Conservation (phyloP, 768 basidiomycete genomes). For the Cyathus striatus region DNA sequence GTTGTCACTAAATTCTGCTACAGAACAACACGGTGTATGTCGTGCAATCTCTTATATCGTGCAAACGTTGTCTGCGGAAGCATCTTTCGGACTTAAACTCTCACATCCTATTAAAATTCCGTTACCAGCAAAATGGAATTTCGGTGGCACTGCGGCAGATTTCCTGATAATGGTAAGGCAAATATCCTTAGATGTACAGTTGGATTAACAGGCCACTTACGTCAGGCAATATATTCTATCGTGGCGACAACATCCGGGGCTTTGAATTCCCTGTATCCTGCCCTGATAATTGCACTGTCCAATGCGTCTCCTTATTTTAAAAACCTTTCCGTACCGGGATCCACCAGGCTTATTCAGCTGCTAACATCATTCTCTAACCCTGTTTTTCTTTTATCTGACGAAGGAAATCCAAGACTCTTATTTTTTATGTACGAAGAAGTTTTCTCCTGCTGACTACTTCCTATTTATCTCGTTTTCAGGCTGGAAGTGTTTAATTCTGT, state of each 20-base stretch:
- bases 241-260: slow-evolving; percentile 83
- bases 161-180: slow-evolving; percentile 80
- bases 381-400: slow-evolving; percentile 84
- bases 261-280: slow-evolving; percentile 84
- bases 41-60: slow-evolving; percentile 88
- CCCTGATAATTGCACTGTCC: slow-evolving; percentile 83
- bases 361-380: slow-evolving; percentile 91
- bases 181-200: neutral
- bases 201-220: slow-evolving; percentile 6
- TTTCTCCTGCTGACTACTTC: neutral
- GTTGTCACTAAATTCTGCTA: neutral
- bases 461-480: slow-evolving; percentile 30
- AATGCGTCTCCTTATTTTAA: slow-evolving; percentile 87
- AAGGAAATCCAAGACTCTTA: slow-evolving; percentile 88
- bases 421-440: slow-evolving; percentile 72
- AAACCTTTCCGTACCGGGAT: slow-evolving; percentile 73
- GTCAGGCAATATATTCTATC: slow-evolving; percentile 82
- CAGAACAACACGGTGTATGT: slow-evolving; percentile 89
- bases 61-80: slow-evolving; percentile 86
- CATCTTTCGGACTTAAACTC: slow-evolving; percentile 68
- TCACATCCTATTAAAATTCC: slow-evolving; percentile 57
- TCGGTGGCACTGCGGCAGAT: slow-evolving; percentile 72
- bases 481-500: slow-evolving; percentile 90
- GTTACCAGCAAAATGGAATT: slow-evolving; percentile 74
- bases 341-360: slow-evolving; percentile 81